Base-by-base conservation (phyloP, 495 filamentous ascomycete species). In the Parathielavia appendiculata region DNA sequence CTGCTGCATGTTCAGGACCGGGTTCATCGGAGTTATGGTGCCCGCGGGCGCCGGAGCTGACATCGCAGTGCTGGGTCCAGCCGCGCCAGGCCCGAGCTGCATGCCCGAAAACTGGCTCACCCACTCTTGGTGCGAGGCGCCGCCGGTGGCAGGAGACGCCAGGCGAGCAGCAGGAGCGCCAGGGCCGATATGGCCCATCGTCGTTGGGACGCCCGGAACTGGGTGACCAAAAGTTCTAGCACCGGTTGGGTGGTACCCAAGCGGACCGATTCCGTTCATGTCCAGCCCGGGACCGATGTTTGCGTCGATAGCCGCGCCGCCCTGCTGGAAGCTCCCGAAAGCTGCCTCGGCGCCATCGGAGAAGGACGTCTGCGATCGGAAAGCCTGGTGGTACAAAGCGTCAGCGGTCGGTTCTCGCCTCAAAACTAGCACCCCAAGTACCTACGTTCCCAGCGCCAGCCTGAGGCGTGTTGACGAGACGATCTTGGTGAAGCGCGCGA, bases 401-500 rank as follows among this genome's bases (percentile, higher is more conserved):
- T 57, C 20, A 52, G 56, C 34, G 50, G 38, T 30, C 11, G 30
- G 47, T 58, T 14, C 11, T 46, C 16, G 1, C 13, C 1, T 9
- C 19, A 11, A 46, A 34, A 34, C 43, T 43, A 13, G 34, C 11
- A n/a, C 26, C 10, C 17, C 26, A 19, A 8, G 39, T 12, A 63
- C 64, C 48, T 56, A 67, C 62, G 41, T 40, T 50, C 8, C 60
- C 58, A 36, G 56, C 35, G 12, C 54, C 57, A 26, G 64, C 56
- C 35, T 68, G 64, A 5, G 62, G 45, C n/a, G 52, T 54, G 26
- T 58, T 56, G 49, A 54, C 51, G 34, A 71, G 12, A 49, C 89
- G 84, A 66, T 97, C 92, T 71, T 95, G 92, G 64, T 97, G 91
- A 44, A 92, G 78, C 6, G 87, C 86, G 17, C 88, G 79, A 69